Evolutionary conservation across 306 rosid genomes (phyloP).

Genomic region (Acacia crassicarpa): DNA sequence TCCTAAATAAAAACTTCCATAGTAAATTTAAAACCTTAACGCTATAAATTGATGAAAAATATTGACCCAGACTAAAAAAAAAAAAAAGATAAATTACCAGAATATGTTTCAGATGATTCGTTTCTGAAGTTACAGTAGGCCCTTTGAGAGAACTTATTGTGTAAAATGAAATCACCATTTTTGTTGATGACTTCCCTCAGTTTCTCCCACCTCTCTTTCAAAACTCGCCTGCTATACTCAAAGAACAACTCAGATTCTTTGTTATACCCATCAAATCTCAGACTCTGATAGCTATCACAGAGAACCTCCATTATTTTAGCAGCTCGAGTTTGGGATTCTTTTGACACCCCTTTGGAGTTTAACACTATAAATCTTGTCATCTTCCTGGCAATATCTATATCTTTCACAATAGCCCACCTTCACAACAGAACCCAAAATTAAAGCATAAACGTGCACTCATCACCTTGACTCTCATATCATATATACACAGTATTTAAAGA

Average conservation of each 20-base stretch:
- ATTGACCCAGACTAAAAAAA: background rate
- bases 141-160: conserved; percentile 27
- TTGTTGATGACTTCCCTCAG: conserved; percentile 38
- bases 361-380: conserved; percentile 57
- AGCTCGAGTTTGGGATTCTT: conserved; percentile 73
- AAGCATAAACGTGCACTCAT: background rate
- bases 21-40: no score
- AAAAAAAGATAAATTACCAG: conserved; percentile 33
- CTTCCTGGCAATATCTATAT: conserved; percentile 61
- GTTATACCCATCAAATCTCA: background rate
- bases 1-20: no score
- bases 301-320: conserved; percentile 63
- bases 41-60: background rate
- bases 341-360: conserved; percentile 72
- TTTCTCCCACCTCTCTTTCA: conserved; percentile 71
- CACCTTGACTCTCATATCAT: background rate
- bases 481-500: background rate
- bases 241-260: conserved; percentile 42
- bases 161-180: conserved; percentile 40
- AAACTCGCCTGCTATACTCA: conserved; percentile 31
- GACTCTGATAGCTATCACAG: conserved; percentile 44
- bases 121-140: conserved; percentile 54
- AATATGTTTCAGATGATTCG: conserved; percentile 46
- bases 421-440: background rate
- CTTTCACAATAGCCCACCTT: conserved; percentile 86